phyloP scores from a whole-genome alignment of 768 basidiomycete genomes.

The Rubroboletus satanas region DNA sequence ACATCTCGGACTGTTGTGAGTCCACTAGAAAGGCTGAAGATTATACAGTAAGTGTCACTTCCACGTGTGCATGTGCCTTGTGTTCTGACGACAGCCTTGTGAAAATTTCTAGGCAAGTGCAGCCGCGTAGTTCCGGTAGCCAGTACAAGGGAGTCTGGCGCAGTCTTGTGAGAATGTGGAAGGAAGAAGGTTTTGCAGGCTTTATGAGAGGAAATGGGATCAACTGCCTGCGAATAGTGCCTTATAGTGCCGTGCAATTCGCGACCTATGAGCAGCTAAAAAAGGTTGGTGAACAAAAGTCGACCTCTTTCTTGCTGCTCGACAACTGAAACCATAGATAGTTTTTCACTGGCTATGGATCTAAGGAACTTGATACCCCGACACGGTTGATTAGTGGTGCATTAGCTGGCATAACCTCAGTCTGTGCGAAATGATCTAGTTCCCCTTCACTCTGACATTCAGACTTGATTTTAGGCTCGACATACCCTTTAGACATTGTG shows the following conservation, averaged over 20 bases:
- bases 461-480: constrained; percentile 51
- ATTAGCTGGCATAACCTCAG: constrained; percentile 90
- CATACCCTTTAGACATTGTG: constrained; percentile 93
- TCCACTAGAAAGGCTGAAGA: constrained; percentile 90
- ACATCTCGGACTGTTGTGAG: constrained; percentile 89
- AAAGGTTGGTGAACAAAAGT: constrained; percentile 46
- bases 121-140: constrained; percentile 55
- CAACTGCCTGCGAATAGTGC: constrained; percentile 89
- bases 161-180: constrained; percentile 81
- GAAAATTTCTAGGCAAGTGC: constrained; percentile 70
- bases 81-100: neutral
- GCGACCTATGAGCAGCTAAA: constrained; percentile 90
- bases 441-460: constrained; percentile 7
- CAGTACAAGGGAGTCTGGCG: constrained; percentile 85
- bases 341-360: constrained; percentile 69
- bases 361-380: constrained; percentile 80
- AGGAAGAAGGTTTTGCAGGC: constrained; percentile 88
- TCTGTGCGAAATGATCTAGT: constrained; percentile 56
- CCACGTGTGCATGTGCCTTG: neutral
- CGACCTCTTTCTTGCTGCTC: neutral
- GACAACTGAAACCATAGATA: constrained; percentile 35
- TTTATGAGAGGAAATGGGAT: constrained; percentile 94
- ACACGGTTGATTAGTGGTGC: constrained; percentile 84
- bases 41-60: constrained; percentile 74
- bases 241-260: constrained; percentile 87